Percentiles rank a stretch among this genome's conserved stretches.
phyloP scores from a whole-genome alignment of 257 asterid species.

The Petunia axillaris region DNA sequence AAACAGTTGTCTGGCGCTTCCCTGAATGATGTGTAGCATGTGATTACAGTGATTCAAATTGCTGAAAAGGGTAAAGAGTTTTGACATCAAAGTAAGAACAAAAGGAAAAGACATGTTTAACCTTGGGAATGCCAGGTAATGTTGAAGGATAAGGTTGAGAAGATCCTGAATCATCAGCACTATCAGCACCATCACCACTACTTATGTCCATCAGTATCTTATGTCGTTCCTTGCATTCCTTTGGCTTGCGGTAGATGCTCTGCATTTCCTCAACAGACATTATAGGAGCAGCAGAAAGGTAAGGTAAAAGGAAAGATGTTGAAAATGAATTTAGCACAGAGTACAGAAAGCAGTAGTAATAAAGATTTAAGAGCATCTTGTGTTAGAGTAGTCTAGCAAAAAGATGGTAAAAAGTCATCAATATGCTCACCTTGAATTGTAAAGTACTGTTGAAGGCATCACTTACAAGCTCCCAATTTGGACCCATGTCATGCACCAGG shows the following conservation, averaged over 20 bases:
- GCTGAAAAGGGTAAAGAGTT: slow-evolving; percentile 14
- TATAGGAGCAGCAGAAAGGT: slow-evolving; percentile 15
- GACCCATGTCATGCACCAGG: slow-evolving; percentile 96
- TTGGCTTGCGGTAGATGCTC: slow-evolving; percentile 88
- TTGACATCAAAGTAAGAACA: slow-evolving; percentile 26
- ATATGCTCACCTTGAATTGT: slow-evolving; percentile 79
- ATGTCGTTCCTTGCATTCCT: slow-evolving; percentile 96
- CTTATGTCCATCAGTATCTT: slow-evolving; percentile 66
- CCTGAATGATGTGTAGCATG: slow-evolving; percentile 60
- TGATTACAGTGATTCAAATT: slow-evolving; percentile 20
- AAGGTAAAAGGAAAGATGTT: neutral
- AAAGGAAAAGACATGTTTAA: slow-evolving; percentile 33
- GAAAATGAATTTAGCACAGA: neutral
- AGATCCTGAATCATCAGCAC: slow-evolving; percentile 96
- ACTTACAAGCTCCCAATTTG: slow-evolving; percentile 97
- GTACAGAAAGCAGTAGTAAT: neutral
- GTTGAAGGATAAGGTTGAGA: slow-evolving; percentile 92
- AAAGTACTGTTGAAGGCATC: slow-evolving; percentile 88
- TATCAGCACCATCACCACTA: slow-evolving; percentile 91
- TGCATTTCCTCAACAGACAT: slow-evolving; percentile 32
- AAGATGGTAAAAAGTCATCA: slow-evolving; percentile 10
- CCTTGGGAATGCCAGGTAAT: slow-evolving; percentile 98
- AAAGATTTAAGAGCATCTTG: neutral
- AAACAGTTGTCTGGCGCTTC: slow-evolving; percentile 95
- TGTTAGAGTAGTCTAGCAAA: slow-evolving; percentile 14